Evolutionary conservation across 192 early-diverging fungal species (phyloP).

Genomic region (Backusella tuberculispora): DNA sequence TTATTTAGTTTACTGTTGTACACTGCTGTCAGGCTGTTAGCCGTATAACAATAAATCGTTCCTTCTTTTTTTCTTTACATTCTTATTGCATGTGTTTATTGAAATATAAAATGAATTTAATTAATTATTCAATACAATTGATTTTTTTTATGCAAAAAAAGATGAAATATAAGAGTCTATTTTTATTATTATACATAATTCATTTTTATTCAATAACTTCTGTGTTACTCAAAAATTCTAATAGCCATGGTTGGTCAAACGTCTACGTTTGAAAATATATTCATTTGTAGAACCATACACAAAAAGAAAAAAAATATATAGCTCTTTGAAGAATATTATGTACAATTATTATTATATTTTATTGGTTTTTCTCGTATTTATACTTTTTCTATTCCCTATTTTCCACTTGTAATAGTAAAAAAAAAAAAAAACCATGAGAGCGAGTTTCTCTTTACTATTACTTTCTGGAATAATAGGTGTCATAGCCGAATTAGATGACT

Average conservation of each 20-base stretch:
- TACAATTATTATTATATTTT: background rate
- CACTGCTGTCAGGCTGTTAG: background rate
- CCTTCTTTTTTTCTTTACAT: too few relatives aligned
- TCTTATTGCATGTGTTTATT: too few relatives aligned
- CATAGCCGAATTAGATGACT: background rate
- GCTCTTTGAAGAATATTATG: background rate
- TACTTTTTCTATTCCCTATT: background rate
- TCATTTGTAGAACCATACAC: constrained; percentile 8
- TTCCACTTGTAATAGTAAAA: background rate
- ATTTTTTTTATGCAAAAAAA: background rate
- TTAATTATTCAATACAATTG: too few relatives aligned
- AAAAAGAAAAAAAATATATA: background rate
- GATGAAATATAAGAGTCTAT: background rate
- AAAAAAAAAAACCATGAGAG: background rate
- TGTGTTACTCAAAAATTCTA: background rate
- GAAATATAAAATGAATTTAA: too few relatives aligned
- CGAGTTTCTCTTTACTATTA: background rate
- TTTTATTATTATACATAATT: background rate
- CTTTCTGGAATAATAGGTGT: background rate
- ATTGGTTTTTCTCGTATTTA: background rate
- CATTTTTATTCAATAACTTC: background rate
- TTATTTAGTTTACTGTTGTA: background rate
- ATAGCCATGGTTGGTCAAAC: background rate
- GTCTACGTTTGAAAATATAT: background rate
- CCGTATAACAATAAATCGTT: background rate